A percentile compares a stretch with the other conserved stretches of the same genome.
These are phyloP conservation scores for Phytopythium vexans DNA, from an alignment of 352 stramenopile species.

Conservation along the genomic window DNA sequence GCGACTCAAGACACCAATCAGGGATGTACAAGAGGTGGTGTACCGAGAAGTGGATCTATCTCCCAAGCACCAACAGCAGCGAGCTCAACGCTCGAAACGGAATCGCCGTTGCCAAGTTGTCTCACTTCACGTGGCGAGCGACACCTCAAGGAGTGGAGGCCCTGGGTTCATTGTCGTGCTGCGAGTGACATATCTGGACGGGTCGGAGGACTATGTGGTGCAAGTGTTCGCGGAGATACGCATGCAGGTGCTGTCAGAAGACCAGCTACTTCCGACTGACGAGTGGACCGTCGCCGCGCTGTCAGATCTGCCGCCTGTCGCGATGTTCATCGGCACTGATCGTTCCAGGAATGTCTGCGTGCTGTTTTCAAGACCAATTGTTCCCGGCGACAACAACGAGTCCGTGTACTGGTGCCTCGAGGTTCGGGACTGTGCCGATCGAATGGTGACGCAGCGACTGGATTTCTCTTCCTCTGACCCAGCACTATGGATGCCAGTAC, in stretches of 20 bases:
- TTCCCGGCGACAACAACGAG: neutral
- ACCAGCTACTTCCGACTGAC: slow-evolving; percentile 25
- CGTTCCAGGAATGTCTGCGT: neutral
- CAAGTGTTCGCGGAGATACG: slow-evolving; percentile 35
- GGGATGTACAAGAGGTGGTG: slow-evolving; percentile 14
- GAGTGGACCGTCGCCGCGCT: slow-evolving; percentile 21
- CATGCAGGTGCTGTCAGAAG: slow-evolving; percentile 16
- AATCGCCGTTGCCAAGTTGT: slow-evolving; percentile 9
- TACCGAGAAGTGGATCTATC: slow-evolving; percentile 29
- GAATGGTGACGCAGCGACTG: slow-evolving; percentile 19
- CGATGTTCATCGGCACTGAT: slow-evolving; percentile 1
- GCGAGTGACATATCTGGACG: slow-evolving; percentile 11
- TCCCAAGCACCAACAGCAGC: slow-evolving; percentile 17
- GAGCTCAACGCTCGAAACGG: slow-evolving; percentile 7
- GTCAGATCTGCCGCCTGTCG: neutral
- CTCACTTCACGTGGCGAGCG: slow-evolving; percentile 13
- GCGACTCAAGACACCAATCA: neutral
- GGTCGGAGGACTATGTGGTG: slow-evolving; percentile 8
- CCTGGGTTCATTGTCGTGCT: slow-evolving; percentile 20
- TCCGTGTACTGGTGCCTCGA: slow-evolving; percentile 25
- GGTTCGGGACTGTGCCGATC: slow-evolving; percentile 34
- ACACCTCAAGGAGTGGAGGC: neutral
- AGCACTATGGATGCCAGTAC: neutral
- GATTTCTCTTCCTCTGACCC: slow-evolving; percentile 10
- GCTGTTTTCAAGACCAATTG: slow-evolving; percentile 2